Base-by-base conservation (phyloP, 2,329 filamentous ascomycete species). In the Knoxdaviesia proteae region DNA sequence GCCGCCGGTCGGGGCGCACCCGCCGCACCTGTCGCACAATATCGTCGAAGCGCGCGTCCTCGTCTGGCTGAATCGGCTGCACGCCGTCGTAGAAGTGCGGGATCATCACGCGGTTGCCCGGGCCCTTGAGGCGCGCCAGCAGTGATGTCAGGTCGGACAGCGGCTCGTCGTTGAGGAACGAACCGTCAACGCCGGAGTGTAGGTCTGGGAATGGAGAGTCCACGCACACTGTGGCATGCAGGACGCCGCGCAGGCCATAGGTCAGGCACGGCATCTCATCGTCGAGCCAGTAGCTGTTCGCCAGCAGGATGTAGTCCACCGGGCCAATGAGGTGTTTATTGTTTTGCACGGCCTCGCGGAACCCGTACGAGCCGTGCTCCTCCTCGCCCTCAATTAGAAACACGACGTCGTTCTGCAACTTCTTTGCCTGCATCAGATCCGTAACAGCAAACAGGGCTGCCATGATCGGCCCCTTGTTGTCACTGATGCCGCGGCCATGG, bases 201-300 rank as follows among this genome's bases (percentile, higher is more conserved):
- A 93, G 70, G 58, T 98, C 90, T 0, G 87, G 86, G 48, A 83
- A 77, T 42, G 76, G 74, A 45, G 86, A 92, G 49, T 92, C 80
- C 31, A 98, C 77, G 47, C 86, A 80, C 5, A 96, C 71, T 0
- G 84, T 94, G 5, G 87, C 88, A 56, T 96, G 88, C 29, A 98
- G 78, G 31, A 98, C 88, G 30, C 90, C 90, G 40, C 90, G 76
- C 6, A 96, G 69, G 1, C 90, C 90, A 48, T 98, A 98, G 0
- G 90, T 98, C 45, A 98, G 63, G 56, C 90, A 98, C 0, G 90
- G 90, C 2, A 92, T 86, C 49, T 92, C 80, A 54, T 98, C 88
- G 54, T 96, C 86, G 1, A 98, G 69, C 90, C 90, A 98, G 64
- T 98, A 98, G 59, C 87, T 94, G 64, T 98, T 98, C 29, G 90